These are phyloP conservation scores for Mortierella antarctica DNA, from an alignment of 192 early-diverging fungal species.

Conservation along the genomic window DNA sequence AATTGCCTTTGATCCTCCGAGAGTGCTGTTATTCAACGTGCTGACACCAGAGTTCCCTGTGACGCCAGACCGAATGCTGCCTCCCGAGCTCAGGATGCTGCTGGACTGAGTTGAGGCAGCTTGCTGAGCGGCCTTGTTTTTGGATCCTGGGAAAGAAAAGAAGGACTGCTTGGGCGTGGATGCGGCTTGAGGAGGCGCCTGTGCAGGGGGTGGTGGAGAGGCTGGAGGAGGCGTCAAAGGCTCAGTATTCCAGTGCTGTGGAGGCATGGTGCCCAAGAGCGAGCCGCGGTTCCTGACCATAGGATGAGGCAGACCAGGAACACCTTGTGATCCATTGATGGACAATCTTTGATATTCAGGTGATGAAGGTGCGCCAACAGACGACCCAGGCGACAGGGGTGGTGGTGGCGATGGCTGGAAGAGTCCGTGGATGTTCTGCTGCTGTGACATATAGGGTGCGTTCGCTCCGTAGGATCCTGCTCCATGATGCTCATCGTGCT, in stretches of 20 bases:
- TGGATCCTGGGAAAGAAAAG: slow-evolving; percentile 49
- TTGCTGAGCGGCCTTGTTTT: slow-evolving; percentile 27
- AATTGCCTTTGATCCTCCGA: slow-evolving; percentile 1
- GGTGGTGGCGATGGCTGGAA: slow-evolving; percentile 49
- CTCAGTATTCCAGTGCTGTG: slow-evolving; percentile 49
- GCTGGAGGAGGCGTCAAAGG: slow-evolving; percentile 45
- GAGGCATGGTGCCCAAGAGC: slow-evolving; percentile 23
- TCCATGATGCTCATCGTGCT: neutral
- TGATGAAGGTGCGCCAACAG: slow-evolving; percentile 5
- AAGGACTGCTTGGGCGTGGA: slow-evolving; percentile 36
- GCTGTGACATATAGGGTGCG: slow-evolving; percentile 29
- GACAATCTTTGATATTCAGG: slow-evolving; percentile 38
- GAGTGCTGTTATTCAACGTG: neutral
- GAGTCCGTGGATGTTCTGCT: slow-evolving; percentile 34
- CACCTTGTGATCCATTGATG: slow-evolving; percentile 28
- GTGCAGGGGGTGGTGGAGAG: slow-evolving; percentile 34
- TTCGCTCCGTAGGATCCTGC: slow-evolving; percentile 9
- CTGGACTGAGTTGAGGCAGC: neutral
- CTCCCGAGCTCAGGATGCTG: neutral
- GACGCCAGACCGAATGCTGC: slow-evolving; percentile 19
- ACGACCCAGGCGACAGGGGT: slow-evolving; percentile 25
- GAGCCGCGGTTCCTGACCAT: slow-evolving; percentile 45
- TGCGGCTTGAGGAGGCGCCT: slow-evolving; percentile 4
- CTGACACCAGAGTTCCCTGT: slow-evolving; percentile 9
- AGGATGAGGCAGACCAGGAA: slow-evolving; percentile 30